Conservation (phyloP, 345 rosid genomes). For the Eucalyptus curtisii region DNA sequence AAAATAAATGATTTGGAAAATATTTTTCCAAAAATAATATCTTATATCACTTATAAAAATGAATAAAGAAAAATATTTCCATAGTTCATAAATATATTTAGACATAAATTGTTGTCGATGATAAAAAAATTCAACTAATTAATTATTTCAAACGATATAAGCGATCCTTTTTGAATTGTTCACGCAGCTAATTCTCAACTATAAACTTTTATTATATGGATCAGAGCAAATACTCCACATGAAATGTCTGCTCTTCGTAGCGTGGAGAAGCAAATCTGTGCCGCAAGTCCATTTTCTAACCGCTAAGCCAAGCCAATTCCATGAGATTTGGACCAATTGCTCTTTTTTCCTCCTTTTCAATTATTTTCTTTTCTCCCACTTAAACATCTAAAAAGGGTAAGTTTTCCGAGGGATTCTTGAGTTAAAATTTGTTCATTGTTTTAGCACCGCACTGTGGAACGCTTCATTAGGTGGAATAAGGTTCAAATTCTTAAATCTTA, state of each 20-base stretch:
- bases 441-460: not conserved
- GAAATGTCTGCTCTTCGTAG: not conserved
- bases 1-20: no score
- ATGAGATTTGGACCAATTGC: not conserved
- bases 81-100: no score
- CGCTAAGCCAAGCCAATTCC: not conserved
- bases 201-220: not conserved
- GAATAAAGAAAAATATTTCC: no score
- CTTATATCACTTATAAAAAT: no score
- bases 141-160: no score
- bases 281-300: not conserved
- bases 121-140: no score
- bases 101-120: no score
- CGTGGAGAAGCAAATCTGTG: not conserved
- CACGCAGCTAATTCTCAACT: not conserved
- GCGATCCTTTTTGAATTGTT: not conserved
- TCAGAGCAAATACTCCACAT: not conserved
- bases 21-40: no score
- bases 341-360: not conserved
- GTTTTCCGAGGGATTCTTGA: not conserved
- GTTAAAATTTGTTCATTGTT: not conserved
- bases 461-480: not conserved
- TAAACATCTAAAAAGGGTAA: not conserved
- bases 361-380: not conserved
- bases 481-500: not conserved